Percentiles rank a stretch among this genome's conserved stretches.
Conservation (phyloP, 306 rosid genomes). For the Pachyrhizus erosus region DNA sequence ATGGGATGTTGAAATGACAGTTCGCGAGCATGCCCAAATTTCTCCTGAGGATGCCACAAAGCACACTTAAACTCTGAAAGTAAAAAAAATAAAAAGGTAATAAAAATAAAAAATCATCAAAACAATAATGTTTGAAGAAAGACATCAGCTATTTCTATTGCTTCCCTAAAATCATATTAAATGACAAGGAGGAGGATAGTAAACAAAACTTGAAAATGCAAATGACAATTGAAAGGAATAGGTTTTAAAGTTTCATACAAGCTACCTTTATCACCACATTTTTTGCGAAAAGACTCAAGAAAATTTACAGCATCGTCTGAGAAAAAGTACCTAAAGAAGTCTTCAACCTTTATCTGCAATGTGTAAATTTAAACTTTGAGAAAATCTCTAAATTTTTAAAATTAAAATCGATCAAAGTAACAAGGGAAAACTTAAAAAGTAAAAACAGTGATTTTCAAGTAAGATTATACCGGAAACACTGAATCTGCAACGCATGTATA, state of each 20-base stretch:
- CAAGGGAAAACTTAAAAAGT: conserved; percentile 12
- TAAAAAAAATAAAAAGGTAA: conserved; percentile 24
- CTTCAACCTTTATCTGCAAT: conserved; percentile 88
- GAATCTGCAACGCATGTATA: conserved; percentile 81
- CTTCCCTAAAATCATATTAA: conserved; percentile 30
- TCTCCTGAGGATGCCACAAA: conserved; percentile 73
- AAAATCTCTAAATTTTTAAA: conserved; percentile 18
- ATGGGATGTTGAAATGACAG: conserved; percentile 93
- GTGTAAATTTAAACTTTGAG: conserved; percentile 45
- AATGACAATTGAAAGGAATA: conserved; percentile 18
- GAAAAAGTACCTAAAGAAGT: conserved; percentile 78
- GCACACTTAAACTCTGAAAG: conserved; percentile 75
- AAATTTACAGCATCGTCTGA: conserved; percentile 73
- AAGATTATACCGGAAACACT: conserved; percentile 77
- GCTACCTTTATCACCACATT: conserved; percentile 94
- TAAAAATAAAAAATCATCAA: too few species aligned
- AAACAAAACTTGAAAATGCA: conserved; percentile 28
- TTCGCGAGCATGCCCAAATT: conserved; percentile 80
- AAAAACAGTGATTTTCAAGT: conserved; percentile 22
- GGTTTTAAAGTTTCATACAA: conserved; percentile 27
- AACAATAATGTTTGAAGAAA: conserved; percentile 16
- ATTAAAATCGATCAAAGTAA: conserved; percentile 12
- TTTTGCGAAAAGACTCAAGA: conserved; percentile 66
- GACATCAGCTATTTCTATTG: conserved; percentile 15
- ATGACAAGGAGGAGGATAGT: neutral